Evolutionary conservation across 345 rosid species (phyloP), one percentile per base, ranked within the genome.

Genomic region (Gynandropsis gynandra): DNA sequence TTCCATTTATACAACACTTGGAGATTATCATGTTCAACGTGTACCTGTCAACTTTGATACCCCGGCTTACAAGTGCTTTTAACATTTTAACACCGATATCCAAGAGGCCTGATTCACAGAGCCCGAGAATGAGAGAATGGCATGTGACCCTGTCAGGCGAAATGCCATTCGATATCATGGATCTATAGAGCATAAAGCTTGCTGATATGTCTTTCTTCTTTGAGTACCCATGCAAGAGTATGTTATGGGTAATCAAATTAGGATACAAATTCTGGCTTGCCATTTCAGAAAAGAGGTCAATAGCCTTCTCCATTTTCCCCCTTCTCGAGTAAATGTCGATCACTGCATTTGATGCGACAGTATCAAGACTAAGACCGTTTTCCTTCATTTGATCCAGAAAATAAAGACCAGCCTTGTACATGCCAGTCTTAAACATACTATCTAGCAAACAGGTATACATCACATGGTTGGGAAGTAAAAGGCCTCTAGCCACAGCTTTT

Each of bases 381-480:
- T 66, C 70, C 62, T 65, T 67, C 80, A 81, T 76, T 66, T 74
- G 73, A 52, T 76, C 70, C 17, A 44, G 64, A 20, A 79, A 39
- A 56, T 69, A 65, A 47, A 68, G 27, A 31, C 79, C 94, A 46
- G 69, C 76, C 67, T 53, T 76, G 50, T 72, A 57, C 45, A 80
- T 90, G 49, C 89, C 94, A 52, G 63, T 76, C 80, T 80, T 86
- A 65, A 80, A 80, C 60, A 86, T 65, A 57, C 87, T 80, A 57
- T 83, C 82, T 58, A 80, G 57, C 62, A 89, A 71, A 69, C 79
- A 76, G 4, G 96, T 80, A 61, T 75, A 76, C 37, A 72, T 54
- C 50, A 63, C 78, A 53, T 50, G 56, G 46, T 72, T 73, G 19
- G 77, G 74, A 18, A 42, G 56, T 10, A 80, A 50, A 66, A 36